Evolutionary conservation across 139 green algal genomes (phyloP).

Genomic region (Micractinium conductrix): DNA sequence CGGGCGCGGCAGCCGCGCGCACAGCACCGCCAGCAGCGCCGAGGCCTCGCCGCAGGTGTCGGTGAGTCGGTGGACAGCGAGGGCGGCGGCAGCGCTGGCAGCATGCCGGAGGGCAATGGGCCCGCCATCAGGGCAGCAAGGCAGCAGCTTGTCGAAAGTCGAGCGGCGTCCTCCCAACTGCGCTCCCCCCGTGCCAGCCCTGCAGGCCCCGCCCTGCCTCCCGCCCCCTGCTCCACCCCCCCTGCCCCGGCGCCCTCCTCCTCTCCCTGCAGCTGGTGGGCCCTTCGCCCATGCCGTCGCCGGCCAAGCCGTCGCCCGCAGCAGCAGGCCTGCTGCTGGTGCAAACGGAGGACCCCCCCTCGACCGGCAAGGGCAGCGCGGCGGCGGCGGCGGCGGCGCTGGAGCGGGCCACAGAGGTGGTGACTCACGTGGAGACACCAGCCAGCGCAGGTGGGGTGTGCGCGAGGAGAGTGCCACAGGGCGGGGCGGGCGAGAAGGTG

Average conservation of each 20-base stretch:
- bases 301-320: conserved; percentile 21
- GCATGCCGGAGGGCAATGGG: background rate
- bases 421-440: conserved; percentile 13
- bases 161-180: background rate
- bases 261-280: conserved; percentile 33
- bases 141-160: background rate
- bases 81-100: background rate
- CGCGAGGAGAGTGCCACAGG: no score
- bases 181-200: background rate
- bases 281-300: conserved; percentile 46
- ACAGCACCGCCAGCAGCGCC: conserved; percentile 22
- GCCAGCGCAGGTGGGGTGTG: conserved; percentile 30
- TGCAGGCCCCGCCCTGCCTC: background rate
- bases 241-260: background rate
- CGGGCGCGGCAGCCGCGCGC: background rate
- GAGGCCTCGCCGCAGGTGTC: conserved; percentile 18
- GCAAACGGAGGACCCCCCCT: conserved; percentile 29
- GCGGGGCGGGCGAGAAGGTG: no score
- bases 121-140: no score
- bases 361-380: background rate
- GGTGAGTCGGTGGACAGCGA: background rate
- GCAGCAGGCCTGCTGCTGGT: conserved; percentile 16
- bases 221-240: background rate
- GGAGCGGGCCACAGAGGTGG: background rate
- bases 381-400: background rate